Percentiles rank a stretch among this genome's conserved stretches.
phyloP scores from a whole-genome alignment of 1,284 basidiomycete genomes.

The Rhodotorula sp. region DNA sequence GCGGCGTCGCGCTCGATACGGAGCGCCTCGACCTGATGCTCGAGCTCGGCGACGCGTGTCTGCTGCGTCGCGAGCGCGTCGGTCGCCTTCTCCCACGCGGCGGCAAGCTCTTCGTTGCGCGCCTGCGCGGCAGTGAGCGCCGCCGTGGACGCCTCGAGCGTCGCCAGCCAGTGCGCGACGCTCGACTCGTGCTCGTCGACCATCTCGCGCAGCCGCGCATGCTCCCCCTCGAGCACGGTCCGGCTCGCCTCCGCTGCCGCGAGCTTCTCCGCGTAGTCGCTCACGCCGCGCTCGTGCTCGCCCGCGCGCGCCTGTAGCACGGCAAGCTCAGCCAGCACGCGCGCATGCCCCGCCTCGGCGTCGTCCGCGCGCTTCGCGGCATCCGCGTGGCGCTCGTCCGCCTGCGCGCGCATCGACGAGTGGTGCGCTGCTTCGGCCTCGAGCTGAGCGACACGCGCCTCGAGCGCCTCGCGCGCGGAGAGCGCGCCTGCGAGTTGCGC shows the following conservation, averaged over 20 bases:
- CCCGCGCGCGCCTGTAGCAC: constrained; percentile 70
- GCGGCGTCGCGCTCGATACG: constrained; percentile 19
- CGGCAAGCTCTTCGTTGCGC: constrained; percentile 79
- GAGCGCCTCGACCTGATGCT: constrained; percentile 31
- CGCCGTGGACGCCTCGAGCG: constrained; percentile 79
- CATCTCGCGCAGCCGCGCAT: constrained; percentile 66
- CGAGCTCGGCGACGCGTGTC: constrained; percentile 58
- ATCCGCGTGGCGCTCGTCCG: constrained; percentile 78
- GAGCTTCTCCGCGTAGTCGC: constrained; percentile 77
- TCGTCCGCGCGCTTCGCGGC: constrained; percentile 77
- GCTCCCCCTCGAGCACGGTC: constrained; percentile 79
- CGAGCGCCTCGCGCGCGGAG: constrained; percentile 68
- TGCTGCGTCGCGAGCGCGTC: constrained; percentile 61
- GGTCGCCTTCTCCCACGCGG: constrained; percentile 67
- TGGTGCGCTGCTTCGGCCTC: constrained; percentile 50
- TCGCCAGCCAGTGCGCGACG: constrained; percentile 78
- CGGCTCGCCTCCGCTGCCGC: constrained; percentile 72
- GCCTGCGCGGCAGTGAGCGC: constrained; percentile 74
- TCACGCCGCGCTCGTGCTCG: constrained; percentile 66
- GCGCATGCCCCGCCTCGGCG: constrained; percentile 76
- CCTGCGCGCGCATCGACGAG: constrained; percentile 62
- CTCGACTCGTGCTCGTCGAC: constrained; percentile 57
- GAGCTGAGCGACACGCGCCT: constrained; percentile 73
- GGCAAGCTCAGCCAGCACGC: constrained; percentile 67
- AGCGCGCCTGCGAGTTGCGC: constrained; percentile 72